These are phyloP conservation scores for Candida dendrica DNA, from an alignment of 805 yeast genomes.

Conservation along the genomic window DNA sequence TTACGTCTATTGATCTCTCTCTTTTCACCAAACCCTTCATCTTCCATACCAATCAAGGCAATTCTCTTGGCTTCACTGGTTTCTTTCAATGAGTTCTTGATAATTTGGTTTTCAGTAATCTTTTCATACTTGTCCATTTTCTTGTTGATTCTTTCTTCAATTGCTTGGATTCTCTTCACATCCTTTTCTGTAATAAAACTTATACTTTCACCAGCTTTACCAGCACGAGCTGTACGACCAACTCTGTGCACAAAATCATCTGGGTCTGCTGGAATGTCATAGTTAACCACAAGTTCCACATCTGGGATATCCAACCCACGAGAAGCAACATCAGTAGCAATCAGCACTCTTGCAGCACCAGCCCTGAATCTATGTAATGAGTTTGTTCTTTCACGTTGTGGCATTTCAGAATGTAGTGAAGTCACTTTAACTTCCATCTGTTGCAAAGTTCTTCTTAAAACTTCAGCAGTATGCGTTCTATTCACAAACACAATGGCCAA, in stretches of 20 bases:
- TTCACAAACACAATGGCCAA: slow-evolving; percentile 88
- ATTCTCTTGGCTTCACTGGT: slow-evolving; percentile 84
- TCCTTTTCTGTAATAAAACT: slow-evolving; percentile 84
- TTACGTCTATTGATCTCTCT: slow-evolving; percentile 41
- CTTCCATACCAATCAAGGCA: slow-evolving; percentile 89
- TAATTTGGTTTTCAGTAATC: slow-evolving; percentile 70
- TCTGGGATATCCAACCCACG: slow-evolving; percentile 96
- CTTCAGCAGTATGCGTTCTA: slow-evolving; percentile 84
- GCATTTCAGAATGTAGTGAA: slow-evolving; percentile 90
- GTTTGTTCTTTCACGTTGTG: slow-evolving; percentile 84
- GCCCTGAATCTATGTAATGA: slow-evolving; percentile 91
- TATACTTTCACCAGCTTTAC: slow-evolving; percentile 77
- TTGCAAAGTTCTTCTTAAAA: slow-evolving; percentile 68
- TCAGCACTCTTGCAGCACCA: slow-evolving; percentile 83
- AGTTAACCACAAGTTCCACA: slow-evolving; percentile 85
- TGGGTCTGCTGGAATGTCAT: slow-evolving; percentile 91
- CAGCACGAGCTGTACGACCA: slow-evolving; percentile 99
- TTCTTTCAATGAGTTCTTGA: slow-evolving; percentile 60
- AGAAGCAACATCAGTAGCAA: slow-evolving; percentile 96
- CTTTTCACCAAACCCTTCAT: slow-evolving; percentile 79
- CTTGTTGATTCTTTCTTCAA: slow-evolving; percentile 75
- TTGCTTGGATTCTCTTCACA: slow-evolving; percentile 70
- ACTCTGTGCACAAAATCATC: slow-evolving; percentile 95
- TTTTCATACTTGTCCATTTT: slow-evolving; percentile 72
- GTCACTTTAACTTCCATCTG: slow-evolving; percentile 75